phyloP scores from a whole-genome alignment of 495 filamentous ascomycete species.

The Hypoxylon rickii region DNA sequence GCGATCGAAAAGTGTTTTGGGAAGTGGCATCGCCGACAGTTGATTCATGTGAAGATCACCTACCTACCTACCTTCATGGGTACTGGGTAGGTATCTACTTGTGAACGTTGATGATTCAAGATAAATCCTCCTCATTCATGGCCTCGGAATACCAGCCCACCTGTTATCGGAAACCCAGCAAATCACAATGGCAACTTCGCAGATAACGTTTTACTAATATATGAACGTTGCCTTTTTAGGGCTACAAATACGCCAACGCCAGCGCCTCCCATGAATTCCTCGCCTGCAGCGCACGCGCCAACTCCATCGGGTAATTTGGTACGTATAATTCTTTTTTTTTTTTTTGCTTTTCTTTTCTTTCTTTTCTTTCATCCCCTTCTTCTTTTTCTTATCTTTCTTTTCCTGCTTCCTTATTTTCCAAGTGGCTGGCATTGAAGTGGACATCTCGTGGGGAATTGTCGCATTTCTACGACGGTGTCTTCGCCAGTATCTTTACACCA shows the following conservation, averaged over 20 bases:
- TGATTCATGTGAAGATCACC: too few species aligned
- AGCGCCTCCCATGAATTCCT: conserved; percentile 25
- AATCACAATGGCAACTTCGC: neutral
- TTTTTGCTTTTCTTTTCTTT: neutral
- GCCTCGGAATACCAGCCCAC: too few species aligned
- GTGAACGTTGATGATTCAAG: too few species aligned
- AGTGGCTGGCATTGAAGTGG: neutral
- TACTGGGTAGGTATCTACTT: too few species aligned
- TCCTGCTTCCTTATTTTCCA: neutral
- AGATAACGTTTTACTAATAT: conserved; percentile 10
- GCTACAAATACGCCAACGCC: conserved; percentile 17
- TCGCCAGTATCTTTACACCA: neutral
- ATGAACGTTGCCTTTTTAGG: conserved; percentile 2
- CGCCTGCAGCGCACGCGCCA: conserved; percentile 40
- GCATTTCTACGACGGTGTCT: neutral
- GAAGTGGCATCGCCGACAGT: too few species aligned
- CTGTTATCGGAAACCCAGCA: too few species aligned
- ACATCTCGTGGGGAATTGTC: conserved; percentile 5
- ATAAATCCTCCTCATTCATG: too few species aligned
- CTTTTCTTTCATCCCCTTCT: neutral
- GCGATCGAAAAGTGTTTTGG: too few species aligned
- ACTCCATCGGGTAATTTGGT: conserved; percentile 39
- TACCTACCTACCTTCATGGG: too few species aligned
- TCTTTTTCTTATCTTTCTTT: neutral
- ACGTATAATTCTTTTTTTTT: conserved; percentile 12